A percentile compares a stretch with the other conserved stretches of the same genome.
phyloP scores from a whole-genome alignment of 768 basidiomycete species.

The Leccinellum luteum region DNA sequence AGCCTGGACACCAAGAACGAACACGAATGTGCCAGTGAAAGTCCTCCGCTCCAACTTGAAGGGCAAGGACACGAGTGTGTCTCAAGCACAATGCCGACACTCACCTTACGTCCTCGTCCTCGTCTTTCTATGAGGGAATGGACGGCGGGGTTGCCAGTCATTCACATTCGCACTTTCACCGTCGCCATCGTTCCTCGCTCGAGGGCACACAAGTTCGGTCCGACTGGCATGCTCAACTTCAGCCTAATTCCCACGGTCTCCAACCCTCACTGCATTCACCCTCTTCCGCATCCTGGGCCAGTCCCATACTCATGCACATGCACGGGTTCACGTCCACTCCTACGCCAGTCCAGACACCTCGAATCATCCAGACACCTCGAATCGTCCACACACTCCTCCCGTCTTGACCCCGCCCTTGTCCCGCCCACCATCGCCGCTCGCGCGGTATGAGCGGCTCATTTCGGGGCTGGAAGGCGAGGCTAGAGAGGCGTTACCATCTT shows the following conservation, averaged over 20 bases:
- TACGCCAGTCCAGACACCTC: background rate
- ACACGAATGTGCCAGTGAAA: background rate
- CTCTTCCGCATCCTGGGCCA: background rate
- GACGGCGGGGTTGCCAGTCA: too few relatives aligned
- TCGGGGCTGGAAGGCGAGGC: constrained; percentile 78
- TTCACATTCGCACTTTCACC: background rate
- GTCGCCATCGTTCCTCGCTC: background rate
- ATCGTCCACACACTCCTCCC: background rate
- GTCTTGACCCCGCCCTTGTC: constrained; percentile 8
- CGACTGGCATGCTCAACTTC: background rate
- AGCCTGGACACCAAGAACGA: background rate
- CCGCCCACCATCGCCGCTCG: constrained; percentile 24
- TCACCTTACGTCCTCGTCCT: constrained; percentile 25
- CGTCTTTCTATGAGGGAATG: constrained; percentile 26
- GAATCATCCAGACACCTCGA: too few relatives aligned
- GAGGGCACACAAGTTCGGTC: background rate
- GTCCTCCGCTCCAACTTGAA: background rate
- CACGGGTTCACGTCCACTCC: background rate
- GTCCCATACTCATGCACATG: background rate
- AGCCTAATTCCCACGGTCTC: background rate
- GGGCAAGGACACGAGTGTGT: background rate
- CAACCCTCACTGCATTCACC: background rate
- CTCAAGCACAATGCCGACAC: background rate
- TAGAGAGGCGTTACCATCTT: constrained; percentile 81
- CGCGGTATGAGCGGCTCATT: constrained; percentile 77